Percentiles rank a stretch among this genome's conserved stretches.
These are phyloP conservation scores for Ophiostoma perfectum DNA, from an alignment of 2,329 filamentous ascomycete genomes.

Conservation along the genomic window DNA sequence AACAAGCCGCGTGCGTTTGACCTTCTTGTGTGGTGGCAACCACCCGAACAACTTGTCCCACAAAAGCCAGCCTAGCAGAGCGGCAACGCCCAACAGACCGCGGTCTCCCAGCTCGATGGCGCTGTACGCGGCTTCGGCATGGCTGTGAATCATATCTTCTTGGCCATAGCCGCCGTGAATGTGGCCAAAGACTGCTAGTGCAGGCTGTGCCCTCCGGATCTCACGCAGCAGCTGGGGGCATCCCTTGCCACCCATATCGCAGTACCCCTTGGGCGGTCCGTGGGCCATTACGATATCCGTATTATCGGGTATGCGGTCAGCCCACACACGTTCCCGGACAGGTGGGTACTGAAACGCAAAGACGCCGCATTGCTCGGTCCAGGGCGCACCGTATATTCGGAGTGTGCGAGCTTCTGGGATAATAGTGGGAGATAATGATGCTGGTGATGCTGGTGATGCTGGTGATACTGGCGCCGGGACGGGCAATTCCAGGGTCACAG, in stretches of 20 bases:
- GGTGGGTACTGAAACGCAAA: conserved; percentile 30
- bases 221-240: conserved; percentile 17
- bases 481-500: not conserved
- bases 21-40: not conserved
- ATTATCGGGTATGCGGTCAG: not conserved
- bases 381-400: conserved; percentile 28
- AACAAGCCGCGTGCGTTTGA: not conserved
- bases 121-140: not conserved
- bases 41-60: not conserved
- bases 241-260: conserved; percentile 17
- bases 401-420: conserved; percentile 23
- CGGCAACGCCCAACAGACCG: not conserved
- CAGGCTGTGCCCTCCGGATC: not conserved
- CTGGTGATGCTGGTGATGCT: not conserved
- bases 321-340: conserved; percentile 14
- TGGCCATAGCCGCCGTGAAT: not conserved
- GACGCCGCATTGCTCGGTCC: conserved; percentile 27
- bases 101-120: not conserved
- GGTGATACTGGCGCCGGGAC: no score
- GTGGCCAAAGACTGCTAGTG: not conserved
- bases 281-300: conserved; percentile 20
- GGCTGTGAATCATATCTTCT: not conserved
- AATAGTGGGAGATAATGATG: no score
- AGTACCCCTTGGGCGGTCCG: conserved; percentile 18
- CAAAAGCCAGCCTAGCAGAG: not conserved